Evolutionary conservation across 768 basidiomycete genomes (phyloP), one percentile per base, ranked within the genome.

Genomic region (Collybia sp.): DNA sequence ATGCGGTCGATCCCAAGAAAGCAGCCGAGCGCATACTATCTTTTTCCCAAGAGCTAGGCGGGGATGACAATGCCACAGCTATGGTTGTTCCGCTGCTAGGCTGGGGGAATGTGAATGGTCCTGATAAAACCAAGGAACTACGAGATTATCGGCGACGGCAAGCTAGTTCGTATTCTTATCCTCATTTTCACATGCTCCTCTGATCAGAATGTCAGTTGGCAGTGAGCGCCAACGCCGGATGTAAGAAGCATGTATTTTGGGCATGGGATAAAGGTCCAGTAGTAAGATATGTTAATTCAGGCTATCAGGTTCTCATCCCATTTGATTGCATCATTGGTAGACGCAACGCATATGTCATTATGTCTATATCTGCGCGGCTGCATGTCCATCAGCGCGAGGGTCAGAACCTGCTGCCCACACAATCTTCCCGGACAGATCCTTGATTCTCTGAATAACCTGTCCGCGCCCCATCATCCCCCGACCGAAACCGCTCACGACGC

Each of bases 321-420:
- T 25, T 25, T 8, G 25, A 25, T 25, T 3, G 3, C 25, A 25
- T 25, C 25, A 25, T 8, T 25, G 8, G 25, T 25, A 3, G 8
- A 25, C 8, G 25, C 25, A 8, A 3, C 25, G 25, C 25, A 4
- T 25, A 8, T 25, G 25, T 25, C 25, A n/a, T n/a, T n/a, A 34
- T 10, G 15, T 37, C 67, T 63, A 93, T 44, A 94, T 91, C 59
- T 96, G 91, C 13, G 85, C 80, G 15, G 77, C 80, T 31, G 92
- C 94, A 58, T 91, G 87, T 12, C 93, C 93, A 62, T 95, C 93
- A 13, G 78, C 88, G 31, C 93, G 79, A 46, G 79, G 80, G 63
- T 99, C 96, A 3, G 88, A 92, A 5, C 94, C 95, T 17, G 90
- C 95, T 1, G 89, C 93, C 96, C 96, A 98, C 4, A 94, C 86